Evolutionary conservation across 2,329 filamentous ascomycete species (phyloP), one percentile per base, ranked within the genome.

Genomic region (Falciphora oryzae): DNA sequence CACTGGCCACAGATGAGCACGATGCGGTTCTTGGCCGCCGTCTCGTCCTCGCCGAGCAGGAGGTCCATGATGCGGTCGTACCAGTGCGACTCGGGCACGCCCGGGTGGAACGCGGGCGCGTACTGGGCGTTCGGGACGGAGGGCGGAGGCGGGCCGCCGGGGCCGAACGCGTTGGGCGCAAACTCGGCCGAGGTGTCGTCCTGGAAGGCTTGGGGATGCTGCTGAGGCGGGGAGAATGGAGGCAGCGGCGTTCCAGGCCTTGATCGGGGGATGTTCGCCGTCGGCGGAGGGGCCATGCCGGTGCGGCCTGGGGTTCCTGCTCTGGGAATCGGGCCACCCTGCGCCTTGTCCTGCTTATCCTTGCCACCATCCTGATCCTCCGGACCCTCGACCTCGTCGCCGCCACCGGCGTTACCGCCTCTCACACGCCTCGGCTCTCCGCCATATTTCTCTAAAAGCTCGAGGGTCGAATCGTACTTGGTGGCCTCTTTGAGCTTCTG

Each of bases 31-130:
- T 93, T 96, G 2, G 94, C 86, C 16, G 91, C 88, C 5, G 91
- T 96, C 77, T 99, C 95, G 72, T 99, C 95, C 73, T 99, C 95
- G 62, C 95, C 95, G 0, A 99, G 84, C 31, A 99, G 85, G 0
- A 96, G 86, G 72, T 99, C 95, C 65, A 99, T 81, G 63, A 99
- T 88, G 65, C 94, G 87, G 74, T 99, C 95, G 76, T 98, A 99
- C 95, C 95, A 99, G 73, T 90, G 88, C 22, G 87, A 75, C 65
- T 81, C 81, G 64, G 68, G 10, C 67, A 71, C 59, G 44, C 44
- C 44, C 8, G 44, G 18, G 18, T 22, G 44, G 44, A n/a, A 53
- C 44, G 44, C 44, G 35, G 71, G 63, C 59, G 74, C 68, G 63
- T 75, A 72, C 66, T 75, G 69, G 11, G 70, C 62, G n/a, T 61